Base-by-base conservation (phyloP, 2,329 filamentous ascomycete species). In the Fusarium sp. region DNA sequence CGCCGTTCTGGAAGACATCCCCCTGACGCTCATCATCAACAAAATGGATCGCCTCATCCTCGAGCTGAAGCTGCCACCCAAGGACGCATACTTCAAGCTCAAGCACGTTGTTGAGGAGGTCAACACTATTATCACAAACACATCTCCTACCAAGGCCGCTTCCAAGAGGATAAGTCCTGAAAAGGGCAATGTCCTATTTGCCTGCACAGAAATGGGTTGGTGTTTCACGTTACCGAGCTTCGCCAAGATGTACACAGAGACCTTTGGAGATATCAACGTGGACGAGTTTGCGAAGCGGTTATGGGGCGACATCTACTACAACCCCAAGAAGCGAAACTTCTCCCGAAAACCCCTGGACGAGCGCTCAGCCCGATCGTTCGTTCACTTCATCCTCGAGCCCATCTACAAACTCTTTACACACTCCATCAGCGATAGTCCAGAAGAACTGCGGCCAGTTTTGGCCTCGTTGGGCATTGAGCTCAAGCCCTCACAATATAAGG, bases 31-130 rank as follows among this genome's bases (percentile, higher is more conserved):
- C 70, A 91, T 99, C 63, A 89, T 99, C 84, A 99, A 98, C 88
- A 99, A 99, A 85, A 93, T 99, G 91, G 96, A 99, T 79, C 91
- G 96, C 31, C 85, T 99, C 69, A 98, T 99, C 71, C 84, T 99
- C 51, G 96, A 99, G 84, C 87, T 99, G 57, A 97, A 97, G 82
- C 88, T 99, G 20, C 96, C 96, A 5, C 96, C 96, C 5, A 94
- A 92, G 74, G 96, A 99, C 81, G 96, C 96, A 18, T 99, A 99
- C 85, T 98, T 98, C 88, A 99, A 99, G 87, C 87, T 99, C 62
- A 98, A 98, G 84, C 95, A 98, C 82, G 95, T 98, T n/a, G 91
- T 99, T 60, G 96, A 99, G 82, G 94, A 98, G 83, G 95, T 99
- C 83, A 99, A 99, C 84, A 98, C 94, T 2, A 87, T 96, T 76